Evolutionary conservation across 805 yeast species (phyloP).

Genomic region (Cyberlindnera samutprakarnensis): DNA sequence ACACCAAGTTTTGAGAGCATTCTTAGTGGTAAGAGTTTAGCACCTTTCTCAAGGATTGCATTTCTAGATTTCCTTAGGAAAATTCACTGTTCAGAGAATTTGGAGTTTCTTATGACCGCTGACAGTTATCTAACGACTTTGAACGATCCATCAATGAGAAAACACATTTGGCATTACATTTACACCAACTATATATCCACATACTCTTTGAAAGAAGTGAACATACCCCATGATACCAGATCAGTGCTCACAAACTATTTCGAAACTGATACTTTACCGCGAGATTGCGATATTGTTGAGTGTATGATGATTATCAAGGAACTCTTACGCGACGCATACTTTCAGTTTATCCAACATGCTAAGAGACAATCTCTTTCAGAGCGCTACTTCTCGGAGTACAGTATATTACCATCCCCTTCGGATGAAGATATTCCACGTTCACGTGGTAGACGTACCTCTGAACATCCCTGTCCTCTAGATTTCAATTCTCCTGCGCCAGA

Average conservation of each 20-base stretch:
- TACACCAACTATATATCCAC: constrained; percentile 34
- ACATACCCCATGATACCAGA: constrained; percentile 21
- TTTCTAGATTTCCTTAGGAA: constrained; percentile 18
- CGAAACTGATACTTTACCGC: constrained; percentile 10
- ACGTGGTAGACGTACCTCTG: too few species aligned
- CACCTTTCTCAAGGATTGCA: constrained; percentile 22
- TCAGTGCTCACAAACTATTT: constrained; percentile 7
- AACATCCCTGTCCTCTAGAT: too few species aligned
- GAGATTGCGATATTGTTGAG: constrained; percentile 9
- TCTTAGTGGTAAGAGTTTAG: constrained; percentile 15
- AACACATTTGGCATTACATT: constrained; percentile 16
- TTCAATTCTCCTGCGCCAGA: too few species aligned
- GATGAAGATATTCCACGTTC: too few species aligned
- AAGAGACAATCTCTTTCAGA: constrained; percentile 4
- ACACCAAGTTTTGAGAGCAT: constrained; percentile 19
- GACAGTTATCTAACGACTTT: constrained; percentile 11
- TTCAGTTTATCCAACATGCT: constrained; percentile 17
- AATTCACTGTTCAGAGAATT: constrained; percentile 21
- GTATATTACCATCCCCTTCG: constrained; percentile 14
- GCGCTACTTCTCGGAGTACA: constrained; percentile 3
- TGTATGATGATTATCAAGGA: constrained; percentile 18
- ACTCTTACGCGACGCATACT: constrained; percentile 18
- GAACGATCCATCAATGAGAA: constrained; percentile 3
- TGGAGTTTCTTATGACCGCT: constrained; percentile 20
- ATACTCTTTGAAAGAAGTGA: constrained; percentile 29